Conservation (phyloP, 139 green algal genomes). For the Pseudopediastrum boryanum region DNA sequence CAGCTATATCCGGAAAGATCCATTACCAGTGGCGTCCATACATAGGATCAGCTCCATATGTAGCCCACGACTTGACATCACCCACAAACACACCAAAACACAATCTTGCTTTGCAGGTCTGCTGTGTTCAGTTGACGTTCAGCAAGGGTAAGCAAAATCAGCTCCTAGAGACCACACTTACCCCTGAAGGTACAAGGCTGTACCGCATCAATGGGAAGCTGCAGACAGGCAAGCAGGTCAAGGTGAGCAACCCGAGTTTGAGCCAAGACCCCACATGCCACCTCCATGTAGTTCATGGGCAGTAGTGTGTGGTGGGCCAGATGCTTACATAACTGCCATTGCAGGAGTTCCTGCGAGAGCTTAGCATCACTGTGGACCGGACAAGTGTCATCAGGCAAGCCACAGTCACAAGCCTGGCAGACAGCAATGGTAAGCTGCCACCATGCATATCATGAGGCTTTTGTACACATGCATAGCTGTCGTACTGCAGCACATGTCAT, state of each 20-base stretch:
- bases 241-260: slow-evolving; percentile 13
- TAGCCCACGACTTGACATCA: too few relatives aligned
- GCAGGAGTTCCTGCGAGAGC: slow-evolving; percentile 44
- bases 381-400: slow-evolving; percentile 54
- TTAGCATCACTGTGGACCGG: slow-evolving; percentile 41
- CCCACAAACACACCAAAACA: too few relatives aligned
- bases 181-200: slow-evolving; percentile 42
- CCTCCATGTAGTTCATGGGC: not conserved
- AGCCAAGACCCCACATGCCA: not conserved
- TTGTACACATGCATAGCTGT: not conserved
- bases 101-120: too few relatives aligned
- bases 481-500: not conserved
- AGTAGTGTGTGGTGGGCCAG: too few relatives aligned
- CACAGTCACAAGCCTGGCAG: slow-evolving; percentile 46
- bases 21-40: too few relatives aligned
- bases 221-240: slow-evolving; percentile 34
- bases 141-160: too few relatives aligned
- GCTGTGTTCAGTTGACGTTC: too few relatives aligned
- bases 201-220: slow-evolving; percentile 47
- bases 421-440: slow-evolving; percentile 45
- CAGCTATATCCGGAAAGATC: too few relatives aligned
- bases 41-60: too few relatives aligned
- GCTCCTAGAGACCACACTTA: slow-evolving; percentile 40
- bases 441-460: not conserved
- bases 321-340: not conserved